Evolutionary conservation across 2,329 filamentous ascomycete species (phyloP).

Genomic region (Cladosporium sp.): DNA sequence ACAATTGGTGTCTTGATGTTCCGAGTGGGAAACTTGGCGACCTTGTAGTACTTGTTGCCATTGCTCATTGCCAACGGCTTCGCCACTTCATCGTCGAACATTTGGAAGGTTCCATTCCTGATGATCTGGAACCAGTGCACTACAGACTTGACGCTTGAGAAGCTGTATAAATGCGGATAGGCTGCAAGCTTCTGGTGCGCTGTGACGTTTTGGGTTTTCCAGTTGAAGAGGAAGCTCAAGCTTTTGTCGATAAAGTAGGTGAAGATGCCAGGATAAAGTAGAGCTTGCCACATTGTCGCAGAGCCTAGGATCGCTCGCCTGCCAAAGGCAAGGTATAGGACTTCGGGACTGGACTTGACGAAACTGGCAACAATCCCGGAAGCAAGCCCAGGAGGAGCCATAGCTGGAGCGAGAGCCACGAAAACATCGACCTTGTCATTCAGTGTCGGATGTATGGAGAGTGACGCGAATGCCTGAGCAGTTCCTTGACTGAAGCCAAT

Average conservation of each 20-base stretch:
- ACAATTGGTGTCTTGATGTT: slow-evolving; percentile 97
- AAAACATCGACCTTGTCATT: slow-evolving; percentile 96
- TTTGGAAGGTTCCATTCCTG: slow-evolving; percentile 91
- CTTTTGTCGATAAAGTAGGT: slow-evolving; percentile 81
- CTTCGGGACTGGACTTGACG: slow-evolving; percentile 87
- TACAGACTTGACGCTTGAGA: slow-evolving; percentile 92
- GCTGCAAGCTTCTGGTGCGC: slow-evolving; percentile 88
- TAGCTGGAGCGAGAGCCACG: slow-evolving; percentile 91
- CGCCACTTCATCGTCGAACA: slow-evolving; percentile 95
- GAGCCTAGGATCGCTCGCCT: slow-evolving; percentile 87
- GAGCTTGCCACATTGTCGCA: slow-evolving; percentile 94
- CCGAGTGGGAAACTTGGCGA: slow-evolving; percentile 90
- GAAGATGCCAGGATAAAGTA: slow-evolving; percentile 93
- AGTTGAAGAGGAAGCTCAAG: slow-evolving; percentile 82
- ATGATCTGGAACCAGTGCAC: slow-evolving; percentile 99
- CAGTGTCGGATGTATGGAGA: slow-evolving; percentile 87
- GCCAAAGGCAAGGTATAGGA: slow-evolving; percentile 90
- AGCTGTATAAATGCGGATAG: slow-evolving; percentile 94
- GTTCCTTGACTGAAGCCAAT: slow-evolving; percentile 97
- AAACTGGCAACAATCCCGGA: slow-evolving; percentile 91
- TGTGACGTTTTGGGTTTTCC: slow-evolving; percentile 81
- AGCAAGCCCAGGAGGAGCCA: slow-evolving; percentile 88
- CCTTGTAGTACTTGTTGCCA: slow-evolving; percentile 85
- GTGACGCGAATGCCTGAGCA: slow-evolving; percentile 89
- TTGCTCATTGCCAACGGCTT: slow-evolving; percentile 70